These are phyloP conservation scores for Colletotrichum euphorbiae DNA, from an alignment of 2,329 filamentous ascomycete genomes.

Conservation along the genomic window DNA sequence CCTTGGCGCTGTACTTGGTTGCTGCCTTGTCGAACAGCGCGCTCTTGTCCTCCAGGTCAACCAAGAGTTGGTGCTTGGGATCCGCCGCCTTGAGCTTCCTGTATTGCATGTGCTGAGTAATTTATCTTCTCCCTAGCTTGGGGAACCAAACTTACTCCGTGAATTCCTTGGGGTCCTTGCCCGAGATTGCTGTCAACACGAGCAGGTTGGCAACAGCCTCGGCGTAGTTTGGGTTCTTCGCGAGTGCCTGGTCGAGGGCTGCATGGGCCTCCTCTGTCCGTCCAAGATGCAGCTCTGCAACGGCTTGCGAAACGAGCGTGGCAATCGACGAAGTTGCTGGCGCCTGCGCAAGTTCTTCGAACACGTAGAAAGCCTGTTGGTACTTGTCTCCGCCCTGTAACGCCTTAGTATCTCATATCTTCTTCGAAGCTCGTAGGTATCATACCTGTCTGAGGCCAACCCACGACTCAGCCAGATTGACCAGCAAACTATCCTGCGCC, in stretches of 20 bases:
- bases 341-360: slow-evolving; percentile 92
- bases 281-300: slow-evolving; percentile 91
- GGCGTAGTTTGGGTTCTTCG: slow-evolving; percentile 76
- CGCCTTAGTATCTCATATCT: slow-evolving; percentile 44
- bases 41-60: slow-evolving; percentile 86
- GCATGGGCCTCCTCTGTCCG: slow-evolving; percentile 89
- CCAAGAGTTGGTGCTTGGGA: slow-evolving; percentile 76
- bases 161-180: slow-evolving; percentile 75
- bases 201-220: slow-evolving; percentile 86
- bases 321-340: slow-evolving; percentile 81
- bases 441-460: slow-evolving; percentile 86
- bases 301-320: slow-evolving; percentile 86
- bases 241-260: slow-evolving; percentile 82
- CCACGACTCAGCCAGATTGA: slow-evolving; percentile 97
- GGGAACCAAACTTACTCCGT: slow-evolving; percentile 62
- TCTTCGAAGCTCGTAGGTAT: slow-evolving; percentile 35
- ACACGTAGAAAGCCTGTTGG: slow-evolving; percentile 97
- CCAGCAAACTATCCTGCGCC: slow-evolving; percentile 93
- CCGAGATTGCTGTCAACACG: slow-evolving; percentile 81
- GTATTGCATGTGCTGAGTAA: slow-evolving; percentile 29
- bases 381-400: slow-evolving; percentile 90
- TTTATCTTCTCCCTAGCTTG: neutral
- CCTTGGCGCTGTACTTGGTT: slow-evolving; percentile 88
- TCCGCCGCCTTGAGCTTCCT: slow-evolving; percentile 69
- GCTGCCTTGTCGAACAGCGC: slow-evolving; percentile 88